Evolutionary conservation across 2,329 filamentous ascomycete genomes (phyloP), one percentile per base, ranked within the genome.

Genomic region (Tolypocladium paradoxum): DNA sequence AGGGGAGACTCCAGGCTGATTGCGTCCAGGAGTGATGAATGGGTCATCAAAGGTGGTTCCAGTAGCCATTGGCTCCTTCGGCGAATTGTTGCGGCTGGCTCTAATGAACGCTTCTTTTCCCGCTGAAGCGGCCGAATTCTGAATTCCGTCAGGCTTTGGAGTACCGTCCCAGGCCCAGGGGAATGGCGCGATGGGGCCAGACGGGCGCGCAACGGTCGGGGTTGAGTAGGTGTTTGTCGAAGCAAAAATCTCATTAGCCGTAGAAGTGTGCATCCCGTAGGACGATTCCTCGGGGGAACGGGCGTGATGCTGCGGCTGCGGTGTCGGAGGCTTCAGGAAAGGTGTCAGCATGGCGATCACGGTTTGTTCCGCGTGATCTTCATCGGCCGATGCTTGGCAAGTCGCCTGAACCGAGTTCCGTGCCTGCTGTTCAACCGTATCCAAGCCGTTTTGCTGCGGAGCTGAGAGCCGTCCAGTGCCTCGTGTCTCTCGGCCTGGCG

Each of bases 231-330:
- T 61, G 16, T 62, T 65, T 43, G 72, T 60, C 43, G 70, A 65
- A 31, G 69, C 74, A 57, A 80, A 78, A 2, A 78, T 58, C 20
- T 78, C 76, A 48, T 77, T 74, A 29, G 77, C 74, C 8, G 74
- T 77, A 3, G 68, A 62, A 11, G 74, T 76, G 59, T 77, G 73
- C 77, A 82, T 79, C 18, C 76, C 79, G 55, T 81, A 82, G 2
- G 75, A 79, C 3, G 75, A 69, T 38, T 78, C 74, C 7, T 63
- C 64, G 2, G 65, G 63, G 4, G 64, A 65, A 20, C 66, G 63
- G 24, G 55, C 55, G 1, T 65, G 62, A 45, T 67, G 64, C 46
- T 64, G 58, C 20, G 68, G 64, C 43, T 72, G 68, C 8, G 72
- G 68, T 55, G 77, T 70, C 29, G 75, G 70, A 49, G 72, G 74